A percentile compares a stretch with the other conserved stretches of the same genome.
Conservation (phyloP, 2,329 filamentous ascomycete genomes). For the Penicillium brevicompactum region DNA sequence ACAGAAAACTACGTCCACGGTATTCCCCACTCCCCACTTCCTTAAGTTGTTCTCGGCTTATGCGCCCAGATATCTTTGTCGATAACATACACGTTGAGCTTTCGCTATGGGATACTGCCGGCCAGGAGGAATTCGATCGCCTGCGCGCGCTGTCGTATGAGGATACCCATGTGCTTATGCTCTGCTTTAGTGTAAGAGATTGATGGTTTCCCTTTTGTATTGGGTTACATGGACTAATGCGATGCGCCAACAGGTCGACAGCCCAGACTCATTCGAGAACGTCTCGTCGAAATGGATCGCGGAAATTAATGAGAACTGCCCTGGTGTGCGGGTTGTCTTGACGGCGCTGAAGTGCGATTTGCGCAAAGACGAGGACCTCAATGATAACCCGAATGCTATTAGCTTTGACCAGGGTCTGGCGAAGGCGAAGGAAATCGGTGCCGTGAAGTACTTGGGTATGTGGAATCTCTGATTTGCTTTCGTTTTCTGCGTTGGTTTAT, state of each 20-base stretch:
- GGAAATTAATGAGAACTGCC: constrained; percentile 97
- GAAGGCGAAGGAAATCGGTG: constrained; percentile 87
- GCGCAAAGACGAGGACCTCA: constrained; percentile 73
- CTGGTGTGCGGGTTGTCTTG: constrained; percentile 89
- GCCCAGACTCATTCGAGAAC: constrained; percentile 94
- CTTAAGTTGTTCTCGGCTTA: constrained; percentile 17
- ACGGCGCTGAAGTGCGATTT: constrained; percentile 97
- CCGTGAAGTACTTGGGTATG: constrained; percentile 82
- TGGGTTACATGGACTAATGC: neutral
- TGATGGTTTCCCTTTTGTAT: neutral
- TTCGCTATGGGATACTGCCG: constrained; percentile 96
- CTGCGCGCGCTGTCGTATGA: constrained; percentile 94
- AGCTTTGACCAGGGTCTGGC: constrained; percentile 89
- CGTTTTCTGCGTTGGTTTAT: neutral
- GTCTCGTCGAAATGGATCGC: constrained; percentile 98
- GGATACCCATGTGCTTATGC: constrained; percentile 98
- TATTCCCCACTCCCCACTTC: constrained; percentile 42
- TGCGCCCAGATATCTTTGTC: constrained; percentile 83
- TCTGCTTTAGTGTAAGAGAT: constrained; percentile 79
- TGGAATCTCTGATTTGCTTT: neutral
- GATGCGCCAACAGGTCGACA: constrained; percentile 66
- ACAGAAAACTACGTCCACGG: constrained; percentile 96
- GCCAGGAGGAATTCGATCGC: constrained; percentile 98
- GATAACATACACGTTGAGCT: constrained; percentile 96
- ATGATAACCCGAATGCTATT: constrained; percentile 68